Conservation (phyloP, 345 rosid species). For the Pugionium dolabratum region DNA sequence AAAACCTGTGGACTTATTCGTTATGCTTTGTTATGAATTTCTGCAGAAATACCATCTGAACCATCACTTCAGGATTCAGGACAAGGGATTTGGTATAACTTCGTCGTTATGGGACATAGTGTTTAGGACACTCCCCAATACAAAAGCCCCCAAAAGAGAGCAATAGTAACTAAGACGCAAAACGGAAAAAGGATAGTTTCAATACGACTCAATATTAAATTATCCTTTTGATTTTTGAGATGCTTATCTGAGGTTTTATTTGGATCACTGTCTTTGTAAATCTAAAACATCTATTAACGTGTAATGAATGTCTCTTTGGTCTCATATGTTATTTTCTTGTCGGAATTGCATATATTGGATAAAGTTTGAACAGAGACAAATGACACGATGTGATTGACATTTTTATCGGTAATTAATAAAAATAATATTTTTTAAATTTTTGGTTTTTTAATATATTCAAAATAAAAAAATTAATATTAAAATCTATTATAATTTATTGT, state of each 20-base stretch:
- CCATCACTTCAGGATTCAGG: slow-evolving; percentile 89
- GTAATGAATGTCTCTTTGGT: too few species aligned
- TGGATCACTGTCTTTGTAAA: slow-evolving; percentile 35
- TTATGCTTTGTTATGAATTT: not conserved
- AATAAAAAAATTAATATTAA: too few species aligned
- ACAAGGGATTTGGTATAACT: slow-evolving; percentile 88
- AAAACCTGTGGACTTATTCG: not conserved
- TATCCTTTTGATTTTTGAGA: slow-evolving; percentile 32
- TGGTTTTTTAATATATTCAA: too few species aligned
- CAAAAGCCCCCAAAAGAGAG: slow-evolving; percentile 42
- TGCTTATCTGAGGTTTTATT: slow-evolving; percentile 32
- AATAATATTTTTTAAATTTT: too few species aligned
- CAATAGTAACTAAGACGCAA: slow-evolving; percentile 24
- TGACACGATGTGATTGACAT: too few species aligned
- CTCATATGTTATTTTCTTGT: too few species aligned
- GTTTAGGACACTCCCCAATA: slow-evolving; percentile 78
- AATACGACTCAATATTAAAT: slow-evolving; percentile 8
- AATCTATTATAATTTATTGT: too few species aligned
- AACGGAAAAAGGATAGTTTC: not conserved
- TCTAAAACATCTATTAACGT: not conserved
- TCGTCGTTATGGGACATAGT: slow-evolving; percentile 86
- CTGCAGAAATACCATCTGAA: slow-evolving; percentile 90
- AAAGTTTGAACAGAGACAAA: too few species aligned
- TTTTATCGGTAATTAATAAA: too few species aligned
- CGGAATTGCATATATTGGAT: too few species aligned